Evolutionary conservation across 768 basidiomycete species (phyloP).

Genomic region (Agrocybe chaxingu): DNA sequence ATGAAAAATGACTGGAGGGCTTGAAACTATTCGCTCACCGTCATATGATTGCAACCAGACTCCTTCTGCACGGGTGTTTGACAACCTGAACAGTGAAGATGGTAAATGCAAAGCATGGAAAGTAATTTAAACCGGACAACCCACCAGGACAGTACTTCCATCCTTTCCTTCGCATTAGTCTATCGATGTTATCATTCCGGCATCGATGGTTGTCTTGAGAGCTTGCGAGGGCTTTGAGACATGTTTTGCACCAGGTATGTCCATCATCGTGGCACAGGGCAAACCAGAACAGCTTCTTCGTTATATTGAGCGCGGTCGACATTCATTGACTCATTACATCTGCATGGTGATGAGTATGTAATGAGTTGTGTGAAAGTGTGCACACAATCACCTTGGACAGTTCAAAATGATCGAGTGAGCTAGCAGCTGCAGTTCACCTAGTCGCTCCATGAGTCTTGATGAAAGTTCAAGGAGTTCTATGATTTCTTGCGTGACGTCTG

Average conservation of each 20-base stretch:
- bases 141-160: conserved; percentile 66
- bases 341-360: conserved; percentile 15
- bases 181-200: conserved; percentile 53
- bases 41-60: conserved; percentile 58
- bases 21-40: conserved; percentile 30
- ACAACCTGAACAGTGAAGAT: conserved; percentile 28
- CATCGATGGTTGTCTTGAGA: conserved; percentile 49
- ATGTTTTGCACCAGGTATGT: conserved; percentile 60
- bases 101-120: background rate
- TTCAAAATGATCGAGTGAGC: conserved; percentile 26
- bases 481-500: conserved; percentile 16
- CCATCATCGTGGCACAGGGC: conserved; percentile 46
- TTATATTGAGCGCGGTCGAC: conserved; percentile 50
- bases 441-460: conserved; percentile 29
- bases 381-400: conserved; percentile 12
- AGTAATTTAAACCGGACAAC: conserved; percentile 7
- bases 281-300: conserved; percentile 37
- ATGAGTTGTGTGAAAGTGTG: background rate
- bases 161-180: conserved; percentile 49
- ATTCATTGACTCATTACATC: conserved; percentile 45
- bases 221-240: conserved; percentile 40
- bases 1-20: background rate
- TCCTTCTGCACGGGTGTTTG: conserved; percentile 48
- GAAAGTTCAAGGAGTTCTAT: conserved; percentile 26
- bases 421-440: conserved; percentile 28